Conservation (phyloP, 495 filamentous ascomycete genomes). For the Talaromyces ruber region DNA sequence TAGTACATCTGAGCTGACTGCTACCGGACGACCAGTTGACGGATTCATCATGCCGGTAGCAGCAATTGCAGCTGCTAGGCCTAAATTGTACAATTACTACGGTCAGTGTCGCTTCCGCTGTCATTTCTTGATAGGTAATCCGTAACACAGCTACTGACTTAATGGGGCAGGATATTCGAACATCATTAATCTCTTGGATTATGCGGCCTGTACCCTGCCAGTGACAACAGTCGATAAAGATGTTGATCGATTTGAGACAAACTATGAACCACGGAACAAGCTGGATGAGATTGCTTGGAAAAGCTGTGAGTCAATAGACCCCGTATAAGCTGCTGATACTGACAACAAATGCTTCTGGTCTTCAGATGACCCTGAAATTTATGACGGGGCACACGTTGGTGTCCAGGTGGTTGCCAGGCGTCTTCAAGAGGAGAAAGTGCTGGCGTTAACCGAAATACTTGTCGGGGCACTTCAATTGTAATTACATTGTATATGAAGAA, state of each 20-base stretch:
- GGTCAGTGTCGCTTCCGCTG: not conserved
- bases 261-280: constrained; percentile 29
- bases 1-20: constrained; percentile 41
- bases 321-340: not conserved
- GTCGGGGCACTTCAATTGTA: not conserved
- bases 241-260: constrained; percentile 34
- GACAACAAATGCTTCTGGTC: not conserved
- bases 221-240: constrained; percentile 47
- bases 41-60: constrained; percentile 40
- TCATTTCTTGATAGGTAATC: not conserved
- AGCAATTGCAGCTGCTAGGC: constrained; percentile 40
- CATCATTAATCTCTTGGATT: constrained; percentile 50
- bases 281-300: constrained; percentile 33
- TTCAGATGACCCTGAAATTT: constrained; percentile 43
- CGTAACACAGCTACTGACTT: not conserved
- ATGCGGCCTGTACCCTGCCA: constrained; percentile 47
- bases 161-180: constrained; percentile 27
- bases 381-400: constrained; percentile 46
- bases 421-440: constrained; percentile 3
- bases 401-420: constrained; percentile 30
- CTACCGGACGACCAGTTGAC: constrained; percentile 50
- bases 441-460: not conserved
- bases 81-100: constrained; percentile 34
- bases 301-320: constrained; percentile 40
- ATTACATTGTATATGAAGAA: not conserved